Evolutionary conservation across 2,329 filamentous ascomycete species (phyloP), one percentile per base, ranked within the genome.

Genomic region (Sclerotinia spermophila): DNA sequence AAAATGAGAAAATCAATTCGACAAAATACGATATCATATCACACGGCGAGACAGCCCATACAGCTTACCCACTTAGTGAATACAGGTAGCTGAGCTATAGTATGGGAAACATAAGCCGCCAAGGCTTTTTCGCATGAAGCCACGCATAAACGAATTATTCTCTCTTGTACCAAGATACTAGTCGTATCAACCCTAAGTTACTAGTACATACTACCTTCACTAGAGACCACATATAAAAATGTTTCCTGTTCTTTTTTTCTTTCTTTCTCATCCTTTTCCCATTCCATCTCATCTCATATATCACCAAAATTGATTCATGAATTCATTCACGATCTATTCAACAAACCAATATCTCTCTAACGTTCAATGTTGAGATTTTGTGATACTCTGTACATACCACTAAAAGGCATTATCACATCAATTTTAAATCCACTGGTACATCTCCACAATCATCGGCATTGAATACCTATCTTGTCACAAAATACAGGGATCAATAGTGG

Each of bases 371-470:
- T 4, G 45, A 51, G n/a, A n/a, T 51, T 51, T 51, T n/a, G 10
- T 51, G 21, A 11, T 45, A n/a, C 13, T 40, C 15, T 21, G 6
- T 19, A 24, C 8, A n/a, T 30, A 27, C n/a, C 42, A 62, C 35
- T 6, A 24, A 58, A 58, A 58, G 38, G n/a, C 33, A 58, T n/a
- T 24, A 24, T 7, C 24, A 45, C 30, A 30, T 27, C n/a, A 62
- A 62, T 62, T 30, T 35, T 21, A 48, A 48, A 19, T 65, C 33
- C n/a, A 40, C 45, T 33, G 62, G 44, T 10, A 64, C 60, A 45
- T 64, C 19, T 64, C 60, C 60, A 51, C 62, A 40, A n/a, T 27
- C 24, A 8, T 53, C 67, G 67, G 56, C 67, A 62, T 68, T 62
- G 44, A 53, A 40, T 40, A 68, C 67, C 67, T 68, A 51, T 62